Evolutionary conservation across 2,329 filamentous ascomycete species (phyloP).

Genomic region (Didymella lethalis): DNA sequence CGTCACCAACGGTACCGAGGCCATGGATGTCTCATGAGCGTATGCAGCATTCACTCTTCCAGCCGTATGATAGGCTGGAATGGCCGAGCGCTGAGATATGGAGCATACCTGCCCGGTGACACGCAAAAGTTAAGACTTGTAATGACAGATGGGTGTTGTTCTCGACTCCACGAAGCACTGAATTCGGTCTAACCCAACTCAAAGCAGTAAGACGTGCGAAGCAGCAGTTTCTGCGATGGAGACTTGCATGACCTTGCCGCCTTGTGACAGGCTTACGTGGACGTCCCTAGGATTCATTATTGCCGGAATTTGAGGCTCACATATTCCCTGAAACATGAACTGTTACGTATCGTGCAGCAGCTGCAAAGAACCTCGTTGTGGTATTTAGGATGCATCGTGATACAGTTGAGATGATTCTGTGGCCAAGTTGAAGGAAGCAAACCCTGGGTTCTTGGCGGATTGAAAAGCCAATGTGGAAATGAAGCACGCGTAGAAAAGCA

Average conservation of each 20-base stretch:
- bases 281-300: not conserved
- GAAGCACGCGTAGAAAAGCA: constrained; percentile 6
- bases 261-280: constrained; percentile 6
- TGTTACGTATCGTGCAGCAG: not conserved
- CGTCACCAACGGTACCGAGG: constrained; percentile 64
- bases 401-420: not conserved
- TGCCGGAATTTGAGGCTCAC: not conserved
- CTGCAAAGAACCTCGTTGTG: not conserved
- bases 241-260: constrained; percentile 10
- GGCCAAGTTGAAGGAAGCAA: not conserved
- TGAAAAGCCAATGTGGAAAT: constrained; percentile 2
- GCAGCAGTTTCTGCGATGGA: not conserved
- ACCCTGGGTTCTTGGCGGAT: not conserved
- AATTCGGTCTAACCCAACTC: not conserved
- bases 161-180: not conserved
- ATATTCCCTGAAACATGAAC: not conserved
- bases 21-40: constrained; percentile 70
- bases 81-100: constrained; percentile 34
- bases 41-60: constrained; percentile 12
- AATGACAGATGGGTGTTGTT: constrained; percentile 9
- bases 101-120: constrained; percentile 11
- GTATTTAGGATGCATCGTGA: not conserved
- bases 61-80: constrained; percentile 36
- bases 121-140: constrained; percentile 22
- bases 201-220: constrained; percentile 1